phyloP scores from a whole-genome alignment of 2,329 filamentous ascomycete genomes.

The Fonsecaea nubica region DNA sequence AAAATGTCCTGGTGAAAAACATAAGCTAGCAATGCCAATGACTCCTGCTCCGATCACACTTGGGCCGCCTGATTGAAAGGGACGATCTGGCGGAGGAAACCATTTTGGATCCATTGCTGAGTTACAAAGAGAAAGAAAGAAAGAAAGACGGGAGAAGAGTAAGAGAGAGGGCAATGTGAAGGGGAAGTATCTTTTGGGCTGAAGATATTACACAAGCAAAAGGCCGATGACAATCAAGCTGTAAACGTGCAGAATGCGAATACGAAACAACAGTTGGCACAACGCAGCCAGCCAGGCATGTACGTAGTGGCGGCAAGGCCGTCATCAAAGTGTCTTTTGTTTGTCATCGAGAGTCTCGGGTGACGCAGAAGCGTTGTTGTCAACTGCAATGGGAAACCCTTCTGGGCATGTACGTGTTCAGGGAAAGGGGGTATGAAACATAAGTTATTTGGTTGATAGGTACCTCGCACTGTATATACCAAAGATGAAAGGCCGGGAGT shows the following conservation, averaged over 20 bases:
- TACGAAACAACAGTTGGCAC: constrained; percentile 4
- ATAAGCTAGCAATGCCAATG: constrained; percentile 22
- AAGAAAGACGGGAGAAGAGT: neutral
- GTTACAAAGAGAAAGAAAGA: neutral
- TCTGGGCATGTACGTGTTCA: no score
- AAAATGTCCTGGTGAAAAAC: constrained; percentile 25
- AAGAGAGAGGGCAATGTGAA: neutral
- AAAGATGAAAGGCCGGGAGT: neutral
- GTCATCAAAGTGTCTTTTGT: neutral
- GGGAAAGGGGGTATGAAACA: no score
- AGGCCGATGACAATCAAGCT: neutral
- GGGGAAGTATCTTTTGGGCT: neutral
- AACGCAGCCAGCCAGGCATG: neutral
- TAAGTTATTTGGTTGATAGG: no score
- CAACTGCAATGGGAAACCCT: neutral
- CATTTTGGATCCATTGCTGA: constrained; percentile 30
- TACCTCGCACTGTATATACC: neutral
- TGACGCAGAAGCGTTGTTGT: neutral
- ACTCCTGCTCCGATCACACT: constrained; percentile 15
- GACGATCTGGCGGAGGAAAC: constrained; percentile 31
- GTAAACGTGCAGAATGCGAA: constrained; percentile 19
- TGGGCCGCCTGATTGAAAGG: constrained; percentile 12
- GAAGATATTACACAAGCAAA: neutral
- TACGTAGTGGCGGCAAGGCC: neutral
- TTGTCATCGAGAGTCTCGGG: neutral